These are phyloP conservation scores for Magnaporthiopsis incrustans DNA, from an alignment of 2,329 filamentous ascomycete genomes.

Conservation along the genomic window DNA sequence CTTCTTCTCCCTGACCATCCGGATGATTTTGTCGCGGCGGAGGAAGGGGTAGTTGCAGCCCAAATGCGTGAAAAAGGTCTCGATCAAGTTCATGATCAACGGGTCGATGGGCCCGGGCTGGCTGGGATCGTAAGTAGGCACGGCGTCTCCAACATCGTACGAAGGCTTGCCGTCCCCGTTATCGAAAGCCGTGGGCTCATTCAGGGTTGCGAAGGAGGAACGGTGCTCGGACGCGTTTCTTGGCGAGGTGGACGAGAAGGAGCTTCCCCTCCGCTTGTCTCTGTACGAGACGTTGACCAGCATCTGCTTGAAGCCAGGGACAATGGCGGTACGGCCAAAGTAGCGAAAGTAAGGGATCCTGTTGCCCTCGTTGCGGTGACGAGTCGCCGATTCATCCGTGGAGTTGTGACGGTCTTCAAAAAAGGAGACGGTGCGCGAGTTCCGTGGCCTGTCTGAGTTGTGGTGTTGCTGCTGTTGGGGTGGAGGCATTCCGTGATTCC, in stretches of 20 bases:
- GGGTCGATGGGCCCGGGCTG: conserved; percentile 64
- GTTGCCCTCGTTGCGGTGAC: conserved; percentile 46
- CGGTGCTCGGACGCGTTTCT: conserved; percentile 24
- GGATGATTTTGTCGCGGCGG: conserved; percentile 58
- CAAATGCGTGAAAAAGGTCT: conserved; percentile 73
- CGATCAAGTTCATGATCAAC: conserved; percentile 67
- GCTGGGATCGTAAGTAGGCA: conserved; percentile 67
- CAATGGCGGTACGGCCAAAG: conserved; percentile 84
- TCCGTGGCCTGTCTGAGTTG: not conserved
- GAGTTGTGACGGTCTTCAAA: conserved; percentile 32
- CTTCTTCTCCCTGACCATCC: conserved; percentile 70
- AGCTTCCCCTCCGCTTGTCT: conserved; percentile 50
- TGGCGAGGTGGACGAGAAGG: conserved; percentile 47
- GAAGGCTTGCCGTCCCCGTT: conserved; percentile 25
- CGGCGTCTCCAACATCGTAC: conserved; percentile 29
- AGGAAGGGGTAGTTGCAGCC: conserved; percentile 84
- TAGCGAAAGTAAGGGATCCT: conserved; percentile 85
- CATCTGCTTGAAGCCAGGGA: conserved; percentile 90
- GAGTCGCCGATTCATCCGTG: conserved; percentile 33
- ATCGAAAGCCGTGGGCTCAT: conserved; percentile 22
- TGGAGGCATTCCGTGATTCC: conserved; percentile 11
- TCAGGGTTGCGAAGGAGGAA: conserved; percentile 12
- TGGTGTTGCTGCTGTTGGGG: not conserved
- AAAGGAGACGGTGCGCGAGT: conserved; percentile 26
- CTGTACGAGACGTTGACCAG: conserved; percentile 60